Evolutionary conservation across 2,329 filamentous ascomycete species (phyloP).

Genomic region (Diatrype stigma): DNA sequence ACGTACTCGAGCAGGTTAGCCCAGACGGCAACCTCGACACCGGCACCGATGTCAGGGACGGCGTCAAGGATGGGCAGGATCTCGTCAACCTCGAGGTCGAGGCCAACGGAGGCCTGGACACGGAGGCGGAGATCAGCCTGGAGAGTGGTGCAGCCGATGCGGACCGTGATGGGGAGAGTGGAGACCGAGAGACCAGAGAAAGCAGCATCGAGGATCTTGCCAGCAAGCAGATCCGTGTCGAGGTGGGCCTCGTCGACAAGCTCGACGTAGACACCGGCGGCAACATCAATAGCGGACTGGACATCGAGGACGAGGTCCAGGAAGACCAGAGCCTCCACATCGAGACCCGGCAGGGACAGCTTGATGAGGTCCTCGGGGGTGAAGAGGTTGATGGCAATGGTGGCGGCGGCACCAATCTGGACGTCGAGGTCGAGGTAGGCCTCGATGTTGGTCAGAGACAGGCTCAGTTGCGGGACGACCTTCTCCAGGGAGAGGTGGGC

Average conservation of each 20-base stretch:
- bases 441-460: slow-evolving; percentile 48
- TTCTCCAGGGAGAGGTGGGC: slow-evolving; percentile 39
- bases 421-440: slow-evolving; percentile 48
- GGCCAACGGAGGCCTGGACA: slow-evolving; percentile 38
- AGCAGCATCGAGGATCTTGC: slow-evolving; percentile 41
- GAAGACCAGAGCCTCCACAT: slow-evolving; percentile 42
- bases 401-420: slow-evolving; percentile 38
- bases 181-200: slow-evolving; percentile 47
- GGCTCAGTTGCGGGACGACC: slow-evolving; percentile 35
- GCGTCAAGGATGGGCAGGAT: slow-evolving; percentile 22
- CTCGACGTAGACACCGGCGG: slow-evolving; percentile 48
- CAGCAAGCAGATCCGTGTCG: slow-evolving; percentile 37
- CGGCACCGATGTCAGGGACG: slow-evolving; percentile 31
- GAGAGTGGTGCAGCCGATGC: slow-evolving; percentile 40
- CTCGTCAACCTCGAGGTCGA: slow-evolving; percentile 27
- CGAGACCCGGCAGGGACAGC: slow-evolving; percentile 37
- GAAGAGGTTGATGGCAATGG: slow-evolving; percentile 48
- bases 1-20: slow-evolving; percentile 53
- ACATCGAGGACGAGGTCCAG: slow-evolving; percentile 49
- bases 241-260: slow-evolving; percentile 41
- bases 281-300: slow-evolving; percentile 46
- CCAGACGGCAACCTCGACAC: slow-evolving; percentile 42
- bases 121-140: slow-evolving; percentile 48
- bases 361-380: slow-evolving; percentile 40
- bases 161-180: slow-evolving; percentile 42